Evolutionary conservation across 768 basidiomycete species (phyloP), one percentile per base, ranked within the genome.

Genomic region (Asterophora parasitica): DNA sequence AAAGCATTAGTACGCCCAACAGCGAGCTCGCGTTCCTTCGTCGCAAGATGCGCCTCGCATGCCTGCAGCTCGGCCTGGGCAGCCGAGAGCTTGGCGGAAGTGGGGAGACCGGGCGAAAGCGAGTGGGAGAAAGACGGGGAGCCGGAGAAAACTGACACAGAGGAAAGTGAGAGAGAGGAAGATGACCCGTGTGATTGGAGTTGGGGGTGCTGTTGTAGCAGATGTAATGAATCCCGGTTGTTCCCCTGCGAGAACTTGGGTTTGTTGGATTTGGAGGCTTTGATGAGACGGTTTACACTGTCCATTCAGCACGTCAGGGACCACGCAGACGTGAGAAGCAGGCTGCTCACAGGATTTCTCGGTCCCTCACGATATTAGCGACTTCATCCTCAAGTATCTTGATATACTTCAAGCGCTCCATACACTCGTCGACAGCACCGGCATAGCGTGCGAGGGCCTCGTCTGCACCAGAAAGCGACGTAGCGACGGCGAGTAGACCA

Each of bases 1-100:
- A 88, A 72, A 7, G 82, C 71, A n/a, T 67, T 67, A n/a, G 69
- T 62, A 0, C 88, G 72, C 40, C 74, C 66, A 0, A 59, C 57
- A 4, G 76, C 76, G 6, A 90, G 73, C 48, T 83, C 83, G 15
- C 66, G 73, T 59, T 92, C 88, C 61, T 88, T 88, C 20, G 67
- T 50, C 0, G 82, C 82, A 2, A 92, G 73, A 46, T 85, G 85
- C 0, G 77, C 70, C 59, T 92, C 89, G 61, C 90, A 92, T 7
- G 87, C 90, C 56, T 89, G 88, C 15, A 92, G 70, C 53, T 91
- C 85, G 0, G 82, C 69, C 54, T 91, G 89, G 0, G 88, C 87
- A 2, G 78, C 67, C 0, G 70, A 69, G 7, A 88, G 73, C 58
- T 87, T 88, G n/a, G 68, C 60, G 10, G 68, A 66, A 3, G 68